phyloP scores from a whole-genome alignment of 176 grass and related monocot genomes.

The Carex myosuroides region DNA sequence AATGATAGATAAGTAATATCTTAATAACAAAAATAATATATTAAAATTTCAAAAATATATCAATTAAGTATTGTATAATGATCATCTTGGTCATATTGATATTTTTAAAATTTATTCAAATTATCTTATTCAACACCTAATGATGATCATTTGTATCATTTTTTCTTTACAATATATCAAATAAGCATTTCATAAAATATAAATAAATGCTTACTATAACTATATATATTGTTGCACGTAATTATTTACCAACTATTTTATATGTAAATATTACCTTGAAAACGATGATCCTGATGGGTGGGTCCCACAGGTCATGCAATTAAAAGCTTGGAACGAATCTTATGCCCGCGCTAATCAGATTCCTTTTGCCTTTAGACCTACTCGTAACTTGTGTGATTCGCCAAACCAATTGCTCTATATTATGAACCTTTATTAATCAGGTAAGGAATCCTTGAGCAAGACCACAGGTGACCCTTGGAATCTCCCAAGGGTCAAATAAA shows the following conservation, averaged over 20 bases:
- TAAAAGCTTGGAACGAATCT: not conserved
- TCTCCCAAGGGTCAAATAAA: not conserved
- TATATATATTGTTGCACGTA: too few species aligned
- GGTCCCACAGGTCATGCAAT: not conserved
- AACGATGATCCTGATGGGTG: not conserved
- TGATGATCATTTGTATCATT: too few species aligned
- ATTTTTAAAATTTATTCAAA: too few species aligned
- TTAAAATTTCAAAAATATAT: too few species aligned
- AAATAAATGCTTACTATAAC: too few species aligned
- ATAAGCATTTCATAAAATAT: too few species aligned
- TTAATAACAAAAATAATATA: too few species aligned
- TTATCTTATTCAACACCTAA: too few species aligned
- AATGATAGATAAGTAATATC: too few species aligned
- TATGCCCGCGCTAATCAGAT: not conserved
- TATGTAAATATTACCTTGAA: not conserved
- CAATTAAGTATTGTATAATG: too few species aligned
- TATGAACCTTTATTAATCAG: not conserved
- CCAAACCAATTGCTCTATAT: not conserved
- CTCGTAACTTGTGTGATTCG: not conserved
- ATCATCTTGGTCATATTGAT: too few species aligned
- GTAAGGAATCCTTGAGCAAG: not conserved
- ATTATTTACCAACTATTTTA: not conserved
- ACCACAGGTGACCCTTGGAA: not conserved
- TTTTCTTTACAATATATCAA: too few species aligned
- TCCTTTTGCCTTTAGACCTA: not conserved